Conservation (phyloP, 495 filamentous ascomycete genomes). For the Penicillium odoratum region DNA sequence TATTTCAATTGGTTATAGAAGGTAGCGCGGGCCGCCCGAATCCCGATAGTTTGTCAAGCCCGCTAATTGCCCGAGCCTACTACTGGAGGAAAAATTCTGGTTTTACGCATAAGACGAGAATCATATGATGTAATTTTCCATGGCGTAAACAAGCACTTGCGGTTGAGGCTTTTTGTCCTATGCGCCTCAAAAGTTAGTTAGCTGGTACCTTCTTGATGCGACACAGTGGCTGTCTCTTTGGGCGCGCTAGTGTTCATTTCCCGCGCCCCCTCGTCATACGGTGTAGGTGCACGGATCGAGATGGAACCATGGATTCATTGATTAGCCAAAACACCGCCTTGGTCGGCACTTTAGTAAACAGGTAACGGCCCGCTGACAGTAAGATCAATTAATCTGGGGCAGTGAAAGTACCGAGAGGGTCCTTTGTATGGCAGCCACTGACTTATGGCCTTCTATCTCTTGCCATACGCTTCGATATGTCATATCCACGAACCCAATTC, state of each 20-base stretch:
- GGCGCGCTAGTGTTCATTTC: neutral
- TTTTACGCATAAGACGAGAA: neutral
- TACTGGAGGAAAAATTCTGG: neutral
- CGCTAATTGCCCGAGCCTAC: slow-evolving; percentile 7
- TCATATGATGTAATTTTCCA: slow-evolving; percentile 11
- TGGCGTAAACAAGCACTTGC: slow-evolving; percentile 8
- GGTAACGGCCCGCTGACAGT: too few species aligned
- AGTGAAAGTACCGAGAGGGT: too few species aligned
- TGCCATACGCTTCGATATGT: too few species aligned
- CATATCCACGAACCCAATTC: too few species aligned
- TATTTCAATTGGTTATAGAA: neutral
- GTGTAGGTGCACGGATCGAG: neutral
- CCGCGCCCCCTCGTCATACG: slow-evolving; percentile 11
- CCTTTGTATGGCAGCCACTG: too few species aligned
- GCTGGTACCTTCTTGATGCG: neutral
- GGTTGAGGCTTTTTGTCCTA: slow-evolving; percentile 17
- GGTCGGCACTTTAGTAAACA: neutral
- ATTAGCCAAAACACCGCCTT: neutral
- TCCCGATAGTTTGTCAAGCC: neutral
- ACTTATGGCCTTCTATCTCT: too few species aligned
- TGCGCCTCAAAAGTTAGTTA: neutral
- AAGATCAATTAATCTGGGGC: too few species aligned
- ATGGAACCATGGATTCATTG: neutral
- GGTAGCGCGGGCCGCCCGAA: slow-evolving; percentile 10
- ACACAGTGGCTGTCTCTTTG: neutral